Conservation (phyloP, 257 asterid genomes). For the Solanum gandarillasii region DNA sequence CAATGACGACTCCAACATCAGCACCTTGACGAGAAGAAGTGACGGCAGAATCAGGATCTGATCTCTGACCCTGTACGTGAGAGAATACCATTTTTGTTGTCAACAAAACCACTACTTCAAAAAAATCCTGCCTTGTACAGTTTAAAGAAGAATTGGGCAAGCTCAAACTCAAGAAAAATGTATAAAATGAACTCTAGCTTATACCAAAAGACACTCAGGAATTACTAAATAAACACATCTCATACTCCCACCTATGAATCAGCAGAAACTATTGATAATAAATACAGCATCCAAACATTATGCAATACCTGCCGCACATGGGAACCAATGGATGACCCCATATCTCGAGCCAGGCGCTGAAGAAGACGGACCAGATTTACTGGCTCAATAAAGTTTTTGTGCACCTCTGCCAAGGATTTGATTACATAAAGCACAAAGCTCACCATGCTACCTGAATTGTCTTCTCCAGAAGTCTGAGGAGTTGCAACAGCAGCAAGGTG, state of each 20-base stretch:
- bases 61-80: slow-evolving; percentile 65
- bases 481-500: slow-evolving; percentile 88
- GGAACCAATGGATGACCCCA: slow-evolving; percentile 72
- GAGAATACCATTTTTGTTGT: background rate
- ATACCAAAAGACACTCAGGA: background rate
- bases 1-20: slow-evolving; percentile 75
- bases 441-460: slow-evolving; percentile 82
- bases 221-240: background rate
- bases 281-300: slow-evolving; percentile 3
- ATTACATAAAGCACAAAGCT: slow-evolving; percentile 89
- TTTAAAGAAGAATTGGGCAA: background rate
- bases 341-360: slow-evolving; percentile 93
- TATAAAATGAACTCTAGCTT: background rate
- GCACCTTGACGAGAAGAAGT: slow-evolving; percentile 97
- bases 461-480: slow-evolving; percentile 89
- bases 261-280: background rate
- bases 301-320: slow-evolving; percentile 65
- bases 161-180: background rate
- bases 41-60: slow-evolving; percentile 86
- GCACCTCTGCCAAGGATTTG: slow-evolving; percentile 82
- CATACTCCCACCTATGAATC: background rate
- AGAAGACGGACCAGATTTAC: slow-evolving; percentile 73
- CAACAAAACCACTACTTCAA: background rate
- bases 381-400: slow-evolving; percentile 79
- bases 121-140: background rate